Evolutionary conservation across 495 filamentous ascomycete genomes (phyloP).

Genomic region (Penicillium bialowiezense): DNA sequence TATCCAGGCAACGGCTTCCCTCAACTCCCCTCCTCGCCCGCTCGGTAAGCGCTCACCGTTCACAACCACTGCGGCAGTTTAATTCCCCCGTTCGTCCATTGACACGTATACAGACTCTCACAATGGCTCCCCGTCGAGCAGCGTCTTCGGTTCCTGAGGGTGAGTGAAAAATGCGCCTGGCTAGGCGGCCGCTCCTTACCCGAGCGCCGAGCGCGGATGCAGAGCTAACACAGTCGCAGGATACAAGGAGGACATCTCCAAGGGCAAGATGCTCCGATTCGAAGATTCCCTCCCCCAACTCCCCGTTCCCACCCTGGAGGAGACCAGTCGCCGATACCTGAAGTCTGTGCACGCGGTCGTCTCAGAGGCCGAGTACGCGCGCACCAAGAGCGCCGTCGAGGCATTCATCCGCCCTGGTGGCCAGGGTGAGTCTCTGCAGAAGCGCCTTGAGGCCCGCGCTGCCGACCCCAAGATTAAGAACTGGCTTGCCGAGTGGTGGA

Average conservation of each 20-base stretch:
- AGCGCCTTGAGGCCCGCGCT: slow-evolving; percentile 76
- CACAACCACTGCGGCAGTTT: background rate
- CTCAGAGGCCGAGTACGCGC: slow-evolving; percentile 66
- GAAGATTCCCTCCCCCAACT: slow-evolving; percentile 91
- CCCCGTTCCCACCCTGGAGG: slow-evolving; percentile 89
- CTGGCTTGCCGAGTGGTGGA: slow-evolving; percentile 99
- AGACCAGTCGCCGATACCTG: slow-evolving; percentile 86
- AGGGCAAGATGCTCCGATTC: slow-evolving; percentile 91
- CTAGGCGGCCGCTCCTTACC: background rate
- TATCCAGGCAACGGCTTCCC: slow-evolving; percentile 41
- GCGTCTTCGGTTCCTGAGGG: slow-evolving; percentile 49
- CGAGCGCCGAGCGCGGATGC: background rate
- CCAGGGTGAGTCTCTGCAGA: slow-evolving; percentile 79
- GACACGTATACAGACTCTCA: slow-evolving; percentile 28
- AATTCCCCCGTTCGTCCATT: slow-evolving; percentile 1
- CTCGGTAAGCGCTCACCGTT: slow-evolving; percentile 30
- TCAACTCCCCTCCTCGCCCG: slow-evolving; percentile 39
- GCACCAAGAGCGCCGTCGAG: slow-evolving; percentile 76
- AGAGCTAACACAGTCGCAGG: slow-evolving; percentile 48
- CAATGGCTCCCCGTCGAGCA: slow-evolving; percentile 44
- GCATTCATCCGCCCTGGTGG: slow-evolving; percentile 82
- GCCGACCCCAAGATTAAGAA: slow-evolving; percentile 84
- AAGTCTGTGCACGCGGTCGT: slow-evolving; percentile 87
- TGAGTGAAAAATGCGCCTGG: slow-evolving; percentile 33
- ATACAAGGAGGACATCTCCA: slow-evolving; percentile 87